Base-by-base conservation (phyloP, 257 asterid species). In the Nicotiana undulata region DNA sequence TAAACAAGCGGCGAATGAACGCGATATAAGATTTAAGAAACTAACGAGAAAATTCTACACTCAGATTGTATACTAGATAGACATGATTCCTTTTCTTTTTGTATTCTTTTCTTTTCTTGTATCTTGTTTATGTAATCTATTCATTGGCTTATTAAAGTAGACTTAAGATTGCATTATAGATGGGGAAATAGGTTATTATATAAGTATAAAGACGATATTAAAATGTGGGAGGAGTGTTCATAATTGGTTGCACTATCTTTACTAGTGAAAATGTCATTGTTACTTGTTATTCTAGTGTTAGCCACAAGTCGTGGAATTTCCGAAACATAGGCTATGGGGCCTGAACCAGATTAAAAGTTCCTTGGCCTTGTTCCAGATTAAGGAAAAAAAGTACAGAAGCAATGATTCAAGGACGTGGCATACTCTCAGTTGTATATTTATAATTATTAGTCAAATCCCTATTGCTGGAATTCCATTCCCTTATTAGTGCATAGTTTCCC, bases 201-300 rank as follows among this genome's bases (percentile, higher is more conserved):
- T 76, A 76, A 37, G 81, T 24, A 31, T 51, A 56, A 20, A 75
- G 76, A 29, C 51, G 8, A 12, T 79, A 68, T 59, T 63, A 85
- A 81, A 79, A 12, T 63, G 85, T 72, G 76, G 84, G 79, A 80
- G 77, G 88, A 83, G 86, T 31, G 13, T 86, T 86, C 86, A 92
- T 92, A 90, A 92, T 92, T 93, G 94, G 89, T 82, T 87, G 94
- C 96, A 93, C 93, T 90, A 92, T 78, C 86, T 89, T 86, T 86
- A 85, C 81, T 51, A 3, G 80, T 85, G 85, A 46, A 76, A 46
- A 74, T 87, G 93, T 93, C 92, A 79, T 86, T 90, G 93, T 91
- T 90, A 90, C 90, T 89, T 89, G 84, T 80, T 87, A 83, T 78
- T 89, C 79, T 86, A 84, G 83, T 88, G 28, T 3, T 76, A 31